Percentiles rank a stretch among this genome's conserved stretches.
Evolutionary conservation across 345 rosid genomes (phyloP).

Genomic region (Salix brachista): DNA sequence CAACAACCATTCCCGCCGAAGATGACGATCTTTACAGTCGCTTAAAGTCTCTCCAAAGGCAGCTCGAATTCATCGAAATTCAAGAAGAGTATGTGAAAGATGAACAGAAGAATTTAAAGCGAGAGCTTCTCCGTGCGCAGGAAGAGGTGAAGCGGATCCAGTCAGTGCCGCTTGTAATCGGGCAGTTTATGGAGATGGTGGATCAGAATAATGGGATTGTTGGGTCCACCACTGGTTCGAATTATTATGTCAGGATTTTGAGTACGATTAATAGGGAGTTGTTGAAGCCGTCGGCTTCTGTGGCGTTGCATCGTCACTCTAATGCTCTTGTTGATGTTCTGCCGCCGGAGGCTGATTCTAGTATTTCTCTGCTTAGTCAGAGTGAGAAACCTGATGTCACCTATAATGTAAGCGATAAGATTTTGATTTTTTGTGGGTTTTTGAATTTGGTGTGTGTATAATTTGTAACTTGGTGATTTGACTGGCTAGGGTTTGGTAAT

Average conservation of each 20-base stretch:
- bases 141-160: conserved; percentile 98
- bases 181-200: conserved; percentile 99
- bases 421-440: background rate
- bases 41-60: conserved; percentile 71
- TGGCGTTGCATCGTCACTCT: conserved; percentile 94
- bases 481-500: background rate
- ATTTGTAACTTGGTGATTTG: background rate
- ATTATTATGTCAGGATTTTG: conserved; percentile 86
- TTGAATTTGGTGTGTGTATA: background rate
- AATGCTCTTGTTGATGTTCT: conserved; percentile 95
- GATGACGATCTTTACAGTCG: conserved; percentile 89
- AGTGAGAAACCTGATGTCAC: conserved; percentile 98
- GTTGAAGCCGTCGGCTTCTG: conserved; percentile 95
- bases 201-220: conserved; percentile 98
- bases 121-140: conserved; percentile 87
- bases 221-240: conserved; percentile 98
- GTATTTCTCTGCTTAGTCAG: conserved; percentile 92
- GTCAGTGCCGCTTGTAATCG: conserved; percentile 91
- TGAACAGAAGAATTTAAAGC: conserved; percentile 89
- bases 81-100: conserved; percentile 96
- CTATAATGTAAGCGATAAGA: conserved; percentile 52
- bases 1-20: conserved; percentile 16
- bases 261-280: conserved; percentile 92
- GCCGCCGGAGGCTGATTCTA: conserved; percentile 98
- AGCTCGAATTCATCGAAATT: conserved; percentile 84